phyloP scores from a whole-genome alignment of 2,329 filamentous ascomycete species.

The Beauveria asiatica region DNA sequence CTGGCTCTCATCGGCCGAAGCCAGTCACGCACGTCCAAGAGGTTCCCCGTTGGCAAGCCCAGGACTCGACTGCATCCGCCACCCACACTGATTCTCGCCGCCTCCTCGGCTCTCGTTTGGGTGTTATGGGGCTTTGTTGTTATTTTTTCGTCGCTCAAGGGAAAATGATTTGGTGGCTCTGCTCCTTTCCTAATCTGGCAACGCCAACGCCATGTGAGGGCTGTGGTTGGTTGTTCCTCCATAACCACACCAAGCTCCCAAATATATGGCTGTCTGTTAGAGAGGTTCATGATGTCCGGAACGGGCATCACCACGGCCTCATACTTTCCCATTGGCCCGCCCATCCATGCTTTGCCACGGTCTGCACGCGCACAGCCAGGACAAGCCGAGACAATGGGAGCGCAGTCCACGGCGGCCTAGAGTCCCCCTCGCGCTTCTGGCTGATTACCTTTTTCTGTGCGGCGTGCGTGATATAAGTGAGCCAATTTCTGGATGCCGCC shows the following conservation, averaged over 20 bases:
- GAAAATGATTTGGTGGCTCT: neutral
- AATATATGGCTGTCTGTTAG: conserved; percentile 11
- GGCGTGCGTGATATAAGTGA: neutral
- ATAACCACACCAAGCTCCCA: conserved; percentile 10
- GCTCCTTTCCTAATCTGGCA: conserved; percentile 9
- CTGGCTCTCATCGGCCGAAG: too few relatives aligned
- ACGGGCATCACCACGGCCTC: conserved; percentile 4
- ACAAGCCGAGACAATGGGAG: neutral
- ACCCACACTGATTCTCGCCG: neutral
- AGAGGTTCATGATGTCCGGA: conserved; percentile 7
- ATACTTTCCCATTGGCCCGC: neutral
- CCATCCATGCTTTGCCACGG: neutral
- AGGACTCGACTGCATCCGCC: neutral
- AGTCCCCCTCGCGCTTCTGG: neutral
- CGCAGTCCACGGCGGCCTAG: conserved; percentile 1
- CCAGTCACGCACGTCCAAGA: too few relatives aligned
- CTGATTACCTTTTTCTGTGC: neutral
- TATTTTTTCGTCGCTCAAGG: neutral
- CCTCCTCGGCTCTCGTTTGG: neutral
- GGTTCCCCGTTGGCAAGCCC: too few relatives aligned
- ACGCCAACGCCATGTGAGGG: conserved; percentile 6
- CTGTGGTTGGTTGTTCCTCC: conserved; percentile 11
- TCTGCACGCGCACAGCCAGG: neutral
- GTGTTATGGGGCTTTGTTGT: neutral
- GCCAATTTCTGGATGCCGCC: neutral